A percentile compares a stretch with the other conserved stretches of the same genome.
phyloP scores from a whole-genome alignment of 768 basidiomycete species.

The Scleroderma bovista region DNA sequence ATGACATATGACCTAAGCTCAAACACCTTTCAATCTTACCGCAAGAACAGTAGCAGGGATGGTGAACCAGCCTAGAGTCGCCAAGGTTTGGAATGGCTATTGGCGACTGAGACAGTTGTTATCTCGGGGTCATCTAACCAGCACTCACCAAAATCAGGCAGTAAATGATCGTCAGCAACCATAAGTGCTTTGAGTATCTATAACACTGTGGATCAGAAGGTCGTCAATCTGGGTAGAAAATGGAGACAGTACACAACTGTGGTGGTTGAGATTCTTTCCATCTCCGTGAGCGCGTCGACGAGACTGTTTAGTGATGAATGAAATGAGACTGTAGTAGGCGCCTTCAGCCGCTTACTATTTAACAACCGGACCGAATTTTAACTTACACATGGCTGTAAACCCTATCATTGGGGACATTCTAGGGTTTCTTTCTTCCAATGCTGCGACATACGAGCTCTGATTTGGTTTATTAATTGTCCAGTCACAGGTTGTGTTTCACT shows the following conservation, averaged over 20 bases:
- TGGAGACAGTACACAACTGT: constrained; percentile 25
- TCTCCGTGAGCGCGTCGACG: constrained; percentile 59
- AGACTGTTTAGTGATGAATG: constrained; percentile 45
- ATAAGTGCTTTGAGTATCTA: constrained; percentile 64
- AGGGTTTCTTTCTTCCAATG: constrained; percentile 41
- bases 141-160: constrained; percentile 50
- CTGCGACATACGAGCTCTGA: constrained; percentile 62
- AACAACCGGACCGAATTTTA: neutral
- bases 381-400: constrained; percentile 52
- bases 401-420: constrained; percentile 32
- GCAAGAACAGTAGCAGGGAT: constrained; percentile 53
- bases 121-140: neutral
- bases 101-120: neutral
- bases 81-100: constrained; percentile 63
- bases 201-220: neutral
- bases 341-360: neutral
- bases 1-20: neutral
- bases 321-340: constrained; percentile 40
- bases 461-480: neutral
- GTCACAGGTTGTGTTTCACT: constrained; percentile 12
- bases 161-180: constrained; percentile 58
- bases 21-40: constrained; percentile 29
- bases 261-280: constrained; percentile 69
- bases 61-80: constrained; percentile 50
- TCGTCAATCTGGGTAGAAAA: neutral